These are phyloP conservation scores for Funneliformis geosporum DNA, from an alignment of 192 early-diverging fungal species.

Conservation along the genomic window DNA sequence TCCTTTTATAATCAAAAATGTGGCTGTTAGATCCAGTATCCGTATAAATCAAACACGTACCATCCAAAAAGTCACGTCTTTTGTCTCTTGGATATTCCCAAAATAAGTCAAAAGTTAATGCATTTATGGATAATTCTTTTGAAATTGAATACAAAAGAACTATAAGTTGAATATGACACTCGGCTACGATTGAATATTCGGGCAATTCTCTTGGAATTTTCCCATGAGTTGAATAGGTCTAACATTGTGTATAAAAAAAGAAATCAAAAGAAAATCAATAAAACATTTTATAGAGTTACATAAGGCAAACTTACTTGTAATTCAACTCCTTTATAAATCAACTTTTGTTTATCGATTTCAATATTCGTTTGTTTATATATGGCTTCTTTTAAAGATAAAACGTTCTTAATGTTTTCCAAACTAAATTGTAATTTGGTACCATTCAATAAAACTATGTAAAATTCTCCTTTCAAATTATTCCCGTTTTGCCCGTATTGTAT, in stretches of 20 bases:
- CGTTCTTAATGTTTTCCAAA: neutral
- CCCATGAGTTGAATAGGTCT: neutral
- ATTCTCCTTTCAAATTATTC: neutral
- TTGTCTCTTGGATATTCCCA: conserved; percentile 15
- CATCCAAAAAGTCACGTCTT: conserved; percentile 28
- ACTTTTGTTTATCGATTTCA: conserved; percentile 22
- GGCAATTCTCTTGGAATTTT: neutral
- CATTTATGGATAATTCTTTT: neutral
- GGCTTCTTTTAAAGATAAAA: neutral
- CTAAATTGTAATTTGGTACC: conserved; percentile 8
- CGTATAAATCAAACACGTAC: conserved; percentile 27
- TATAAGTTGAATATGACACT: conserved; percentile 26
- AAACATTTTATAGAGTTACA: too few species aligned
- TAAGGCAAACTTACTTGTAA: conserved; percentile 8
- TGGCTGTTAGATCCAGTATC: neutral
- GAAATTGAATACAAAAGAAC: conserved; percentile 29
- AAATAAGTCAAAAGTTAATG: conserved; percentile 21
- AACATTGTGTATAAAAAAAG: neutral
- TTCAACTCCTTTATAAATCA: conserved; percentile 19
- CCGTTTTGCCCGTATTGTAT: neutral
- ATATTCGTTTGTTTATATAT: neutral
- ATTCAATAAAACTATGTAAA: conserved; percentile 32
- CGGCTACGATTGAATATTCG: conserved; percentile 11
- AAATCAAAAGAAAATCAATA: neutral
- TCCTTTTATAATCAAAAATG: conserved; percentile 11